phyloP scores from a whole-genome alignment of 441 rosid genomes.

The Croton setiger region DNA sequence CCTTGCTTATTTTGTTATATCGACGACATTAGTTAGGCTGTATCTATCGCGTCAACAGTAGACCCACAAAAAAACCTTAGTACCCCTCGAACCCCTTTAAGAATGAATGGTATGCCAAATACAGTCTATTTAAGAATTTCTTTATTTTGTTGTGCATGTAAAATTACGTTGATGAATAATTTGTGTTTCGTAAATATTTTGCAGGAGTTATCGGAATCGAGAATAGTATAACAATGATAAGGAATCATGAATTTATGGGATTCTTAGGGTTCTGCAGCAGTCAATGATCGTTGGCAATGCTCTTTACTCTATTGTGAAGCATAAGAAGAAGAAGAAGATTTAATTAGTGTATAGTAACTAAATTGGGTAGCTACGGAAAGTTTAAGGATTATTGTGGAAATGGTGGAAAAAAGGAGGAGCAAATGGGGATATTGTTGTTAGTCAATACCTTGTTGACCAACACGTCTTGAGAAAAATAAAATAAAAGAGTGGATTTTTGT shows the following conservation, averaged over 20 bases:
- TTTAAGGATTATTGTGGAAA: not conserved
- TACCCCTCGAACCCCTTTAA: too few relatives aligned
- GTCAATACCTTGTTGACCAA: conserved; percentile 60
- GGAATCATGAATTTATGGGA: conserved; percentile 84
- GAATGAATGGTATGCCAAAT: too few relatives aligned
- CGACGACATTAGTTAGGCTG: too few relatives aligned
- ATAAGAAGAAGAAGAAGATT: not conserved
- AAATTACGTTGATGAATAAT: too few relatives aligned
- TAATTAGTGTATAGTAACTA: not conserved
- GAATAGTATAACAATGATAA: conserved; percentile 60
- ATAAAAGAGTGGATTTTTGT: too few relatives aligned
- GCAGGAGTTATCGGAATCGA: conserved; percentile 72
- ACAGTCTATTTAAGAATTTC: too few relatives aligned
- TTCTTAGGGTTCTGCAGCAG: conserved; percentile 73
- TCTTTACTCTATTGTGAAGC: not conserved
- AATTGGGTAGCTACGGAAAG: not conserved
- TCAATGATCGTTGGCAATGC: conserved; percentile 45
- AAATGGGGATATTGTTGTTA: conserved; percentile 8
- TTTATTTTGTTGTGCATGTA: too few relatives aligned
- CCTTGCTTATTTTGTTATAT: too few relatives aligned
- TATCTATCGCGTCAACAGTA: too few relatives aligned
- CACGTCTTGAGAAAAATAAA: too few relatives aligned
- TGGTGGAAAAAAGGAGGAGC: not conserved
- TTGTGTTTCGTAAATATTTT: conserved; percentile 5
- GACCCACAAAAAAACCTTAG: too few relatives aligned